Conservation (phyloP, 2,329 filamentous ascomycete species). For the Aureobasidium subglaciale region DNA sequence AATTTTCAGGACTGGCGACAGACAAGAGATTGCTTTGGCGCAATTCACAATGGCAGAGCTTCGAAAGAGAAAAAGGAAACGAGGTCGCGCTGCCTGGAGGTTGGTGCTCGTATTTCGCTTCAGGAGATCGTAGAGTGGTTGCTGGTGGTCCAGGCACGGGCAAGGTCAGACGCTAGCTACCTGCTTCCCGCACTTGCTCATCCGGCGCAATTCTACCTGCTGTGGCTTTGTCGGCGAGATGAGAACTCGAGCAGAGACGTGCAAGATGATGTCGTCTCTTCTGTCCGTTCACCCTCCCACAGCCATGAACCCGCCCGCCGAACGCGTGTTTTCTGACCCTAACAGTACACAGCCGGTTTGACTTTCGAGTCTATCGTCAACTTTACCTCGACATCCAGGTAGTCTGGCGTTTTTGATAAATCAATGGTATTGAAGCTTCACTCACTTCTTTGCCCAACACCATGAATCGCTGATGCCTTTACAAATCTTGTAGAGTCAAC, state of each 20-base stretch:
- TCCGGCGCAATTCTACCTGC: slow-evolving; percentile 1
- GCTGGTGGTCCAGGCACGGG: neutral
- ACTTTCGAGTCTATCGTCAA: neutral
- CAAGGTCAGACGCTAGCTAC: neutral
- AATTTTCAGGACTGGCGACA: neutral
- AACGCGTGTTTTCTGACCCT: slow-evolving; percentile 6
- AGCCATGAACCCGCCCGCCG: neutral
- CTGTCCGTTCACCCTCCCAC: neutral
- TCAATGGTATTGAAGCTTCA: neutral
- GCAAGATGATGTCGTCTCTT: slow-evolving; percentile 6
- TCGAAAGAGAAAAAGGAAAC: neutral
- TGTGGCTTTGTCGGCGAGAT: slow-evolving; percentile 5
- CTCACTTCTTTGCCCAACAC: neutral
- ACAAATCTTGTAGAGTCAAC: neutral
- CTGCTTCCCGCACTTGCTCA: neutral
- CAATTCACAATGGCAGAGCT: neutral
- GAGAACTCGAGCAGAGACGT: neutral
- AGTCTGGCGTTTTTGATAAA: neutral
- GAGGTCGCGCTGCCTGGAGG: neutral
- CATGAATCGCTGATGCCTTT: neutral
- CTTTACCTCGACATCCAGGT: neutral
- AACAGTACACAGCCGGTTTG: neutral
- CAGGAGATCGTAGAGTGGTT: slow-evolving; percentile 10
- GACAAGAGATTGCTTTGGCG: neutral
- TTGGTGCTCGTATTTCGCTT: slow-evolving; percentile 10